A percentile compares a stretch with the other conserved stretches of the same genome.
Conservation (phyloP, 108 stramenopile genomes). For the Fragilariopsis cylindrus region DNA sequence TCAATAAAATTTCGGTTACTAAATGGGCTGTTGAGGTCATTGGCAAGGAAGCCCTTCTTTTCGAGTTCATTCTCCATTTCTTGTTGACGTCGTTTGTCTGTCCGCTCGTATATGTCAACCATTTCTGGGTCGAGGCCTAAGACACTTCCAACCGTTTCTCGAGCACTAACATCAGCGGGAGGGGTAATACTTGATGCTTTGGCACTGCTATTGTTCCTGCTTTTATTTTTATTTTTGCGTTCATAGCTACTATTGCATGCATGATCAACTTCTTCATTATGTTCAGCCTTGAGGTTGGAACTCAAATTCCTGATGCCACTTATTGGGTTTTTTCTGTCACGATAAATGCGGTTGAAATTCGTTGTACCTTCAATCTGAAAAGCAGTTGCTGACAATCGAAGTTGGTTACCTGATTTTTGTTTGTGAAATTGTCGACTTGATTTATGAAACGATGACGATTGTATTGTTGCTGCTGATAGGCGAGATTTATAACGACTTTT, state of each 20-base stretch:
- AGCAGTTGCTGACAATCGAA: slow-evolving; percentile 4
- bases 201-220: background rate
- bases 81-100: background rate
- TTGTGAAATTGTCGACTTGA: background rate
- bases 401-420: background rate
- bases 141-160: slow-evolving; percentile 1
- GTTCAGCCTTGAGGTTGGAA: background rate
- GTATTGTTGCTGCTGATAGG: too few species aligned
- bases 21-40: slow-evolving; percentile 9
- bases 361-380: background rate
- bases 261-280: background rate
- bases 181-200: background rate
- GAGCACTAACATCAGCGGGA: background rate
- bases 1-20: slow-evolving; percentile 67
- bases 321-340: background rate
- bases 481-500: too few species aligned
- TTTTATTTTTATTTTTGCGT: background rate
- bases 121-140: slow-evolving; percentile 18
- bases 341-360: background rate
- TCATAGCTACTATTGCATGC: background rate
- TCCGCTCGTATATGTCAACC: slow-evolving; percentile 16
- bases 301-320: background rate
- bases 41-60: background rate
- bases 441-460: background rate
- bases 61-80: background rate